Conservation (phyloP, 2,329 filamentous ascomycete species). For the Alternaria panax region DNA sequence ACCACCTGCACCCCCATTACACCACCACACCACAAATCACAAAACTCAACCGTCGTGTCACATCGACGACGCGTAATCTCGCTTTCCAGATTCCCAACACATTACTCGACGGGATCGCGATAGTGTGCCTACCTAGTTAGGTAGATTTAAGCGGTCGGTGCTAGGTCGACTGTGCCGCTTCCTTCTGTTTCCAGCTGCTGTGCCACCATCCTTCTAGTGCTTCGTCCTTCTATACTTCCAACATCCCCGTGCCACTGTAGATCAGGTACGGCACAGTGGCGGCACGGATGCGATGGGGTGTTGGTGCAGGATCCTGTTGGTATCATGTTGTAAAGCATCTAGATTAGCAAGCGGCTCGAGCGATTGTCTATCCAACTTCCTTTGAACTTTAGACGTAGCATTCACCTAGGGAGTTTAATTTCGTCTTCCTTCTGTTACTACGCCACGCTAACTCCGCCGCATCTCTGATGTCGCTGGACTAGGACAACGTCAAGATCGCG, state of each 20-base stretch:
- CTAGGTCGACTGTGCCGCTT: neutral
- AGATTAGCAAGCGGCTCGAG: neutral
- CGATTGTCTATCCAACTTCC: neutral
- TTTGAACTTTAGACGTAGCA: neutral
- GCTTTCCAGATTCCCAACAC: neutral
- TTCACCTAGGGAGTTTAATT: neutral
- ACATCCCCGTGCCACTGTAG: neutral
- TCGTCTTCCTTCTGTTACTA: neutral
- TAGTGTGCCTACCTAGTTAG: neutral
- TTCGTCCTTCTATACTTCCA: neutral
- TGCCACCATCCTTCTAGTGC: neutral
- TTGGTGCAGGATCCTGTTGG: neutral
- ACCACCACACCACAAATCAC: neutral
- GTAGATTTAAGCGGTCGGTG: neutral
- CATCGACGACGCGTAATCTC: neutral
- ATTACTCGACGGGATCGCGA: neutral
- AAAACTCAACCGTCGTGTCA: neutral
- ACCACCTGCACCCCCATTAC: constrained; percentile 1
- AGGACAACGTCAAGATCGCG: neutral
- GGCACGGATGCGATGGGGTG: neutral
- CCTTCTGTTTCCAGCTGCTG: neutral
- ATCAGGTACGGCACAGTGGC: neutral
- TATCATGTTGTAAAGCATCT: neutral
- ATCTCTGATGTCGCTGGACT: neutral
- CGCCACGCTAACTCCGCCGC: neutral